A percentile compares a stretch with the other conserved stretches of the same genome.
Evolutionary conservation across 1,284 basidiomycete genomes (phyloP).

Genomic region (Ganoderma multipileum): DNA sequence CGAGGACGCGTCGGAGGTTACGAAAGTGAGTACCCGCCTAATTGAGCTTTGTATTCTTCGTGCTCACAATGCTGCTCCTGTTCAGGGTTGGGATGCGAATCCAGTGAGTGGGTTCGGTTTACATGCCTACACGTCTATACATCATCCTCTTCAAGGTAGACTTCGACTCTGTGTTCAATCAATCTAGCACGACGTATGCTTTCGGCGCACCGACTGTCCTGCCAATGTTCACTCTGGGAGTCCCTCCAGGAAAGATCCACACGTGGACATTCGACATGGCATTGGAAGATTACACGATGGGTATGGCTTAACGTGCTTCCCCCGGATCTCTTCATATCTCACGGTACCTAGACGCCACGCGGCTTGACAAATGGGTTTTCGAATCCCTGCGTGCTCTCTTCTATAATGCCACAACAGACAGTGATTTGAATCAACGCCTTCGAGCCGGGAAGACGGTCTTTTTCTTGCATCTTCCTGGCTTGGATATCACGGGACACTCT

Average conservation of each 20-base stretch:
- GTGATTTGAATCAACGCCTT: constrained; percentile 48
- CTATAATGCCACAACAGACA: constrained; percentile 63
- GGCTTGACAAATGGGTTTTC: constrained; percentile 83
- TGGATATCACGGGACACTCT: constrained; percentile 89
- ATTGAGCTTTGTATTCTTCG: no score
- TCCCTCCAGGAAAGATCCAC: constrained; percentile 71
- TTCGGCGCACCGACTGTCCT: constrained; percentile 91
- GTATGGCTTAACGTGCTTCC: neutral
- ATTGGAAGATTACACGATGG: neutral
- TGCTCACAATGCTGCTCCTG: no score
- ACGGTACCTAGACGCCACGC: constrained; percentile 67
- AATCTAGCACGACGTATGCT: constrained; percentile 78
- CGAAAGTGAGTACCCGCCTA: constrained; percentile 58
- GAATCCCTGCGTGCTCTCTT: constrained; percentile 68
- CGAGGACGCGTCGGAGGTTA: constrained; percentile 91
- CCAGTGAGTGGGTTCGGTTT: no score
- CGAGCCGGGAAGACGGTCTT: constrained; percentile 71
- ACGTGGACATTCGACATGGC: constrained; percentile 72
- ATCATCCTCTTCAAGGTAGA: constrained; percentile 57
- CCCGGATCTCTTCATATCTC: neutral
- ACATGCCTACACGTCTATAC: neutral
- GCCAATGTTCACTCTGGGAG: constrained; percentile 85
- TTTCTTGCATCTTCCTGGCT: constrained; percentile 84
- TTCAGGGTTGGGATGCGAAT: no score
- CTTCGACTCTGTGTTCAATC: constrained; percentile 91